These are phyloP conservation scores for Tothia fuscella DNA, from an alignment of 2,329 filamentous ascomycete genomes.

Conservation along the genomic window DNA sequence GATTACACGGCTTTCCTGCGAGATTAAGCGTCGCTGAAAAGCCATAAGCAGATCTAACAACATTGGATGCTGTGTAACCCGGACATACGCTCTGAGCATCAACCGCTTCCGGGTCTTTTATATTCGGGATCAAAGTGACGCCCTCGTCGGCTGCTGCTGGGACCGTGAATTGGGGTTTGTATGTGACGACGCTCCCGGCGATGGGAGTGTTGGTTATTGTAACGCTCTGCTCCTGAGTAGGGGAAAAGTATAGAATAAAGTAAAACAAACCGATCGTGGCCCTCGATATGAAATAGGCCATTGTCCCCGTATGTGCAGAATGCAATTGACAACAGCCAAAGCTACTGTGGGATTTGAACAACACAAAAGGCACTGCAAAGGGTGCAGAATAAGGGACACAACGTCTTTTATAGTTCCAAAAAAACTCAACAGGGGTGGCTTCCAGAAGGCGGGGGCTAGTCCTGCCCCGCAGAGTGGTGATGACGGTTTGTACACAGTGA, in stretches of 20 bases:
- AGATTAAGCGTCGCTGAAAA: constrained; percentile 41
- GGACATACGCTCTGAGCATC: constrained; percentile 53
- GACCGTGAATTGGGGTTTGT: constrained; percentile 21
- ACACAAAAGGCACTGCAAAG: too few species aligned
- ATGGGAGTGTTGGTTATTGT: constrained; percentile 7
- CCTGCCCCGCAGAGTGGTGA: too few species aligned
- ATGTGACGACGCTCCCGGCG: constrained; percentile 6
- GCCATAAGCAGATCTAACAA: constrained; percentile 34
- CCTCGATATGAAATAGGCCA: not conserved
- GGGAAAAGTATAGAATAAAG: not conserved
- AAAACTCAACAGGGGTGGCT: too few species aligned
- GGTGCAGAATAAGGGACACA: too few species aligned
- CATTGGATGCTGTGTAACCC: constrained; percentile 43
- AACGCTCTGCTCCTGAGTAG: not conserved
- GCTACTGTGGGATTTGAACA: too few species aligned
- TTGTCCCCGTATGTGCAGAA: too few species aligned
- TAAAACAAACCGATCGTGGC: not conserved
- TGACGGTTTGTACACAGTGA: too few species aligned
- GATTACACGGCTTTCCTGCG: constrained; percentile 50
- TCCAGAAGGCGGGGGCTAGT: too few species aligned
- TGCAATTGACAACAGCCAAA: too few species aligned
- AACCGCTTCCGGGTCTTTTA: constrained; percentile 50
- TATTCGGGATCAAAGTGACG: constrained; percentile 41
- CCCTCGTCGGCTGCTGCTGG: constrained; percentile 22
- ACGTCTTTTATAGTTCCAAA: too few species aligned